Base-by-base conservation (phyloP, 2,329 filamentous ascomycete species). In the Penicillium thymicola region DNA sequence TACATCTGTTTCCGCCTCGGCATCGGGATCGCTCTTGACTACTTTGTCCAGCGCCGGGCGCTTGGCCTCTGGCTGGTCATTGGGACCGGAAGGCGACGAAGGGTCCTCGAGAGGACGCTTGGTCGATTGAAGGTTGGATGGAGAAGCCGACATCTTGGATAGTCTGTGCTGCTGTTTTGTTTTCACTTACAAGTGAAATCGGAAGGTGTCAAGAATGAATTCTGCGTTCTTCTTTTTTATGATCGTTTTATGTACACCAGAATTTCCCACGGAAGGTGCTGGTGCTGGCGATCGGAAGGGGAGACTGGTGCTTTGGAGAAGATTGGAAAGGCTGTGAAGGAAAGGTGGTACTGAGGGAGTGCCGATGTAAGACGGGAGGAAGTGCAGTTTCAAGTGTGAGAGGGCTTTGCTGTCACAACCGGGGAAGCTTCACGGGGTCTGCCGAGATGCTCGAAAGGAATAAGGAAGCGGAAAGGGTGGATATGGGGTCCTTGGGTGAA, bases 21-120 rank as follows among this genome's bases (percentile, higher is more conserved):
- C 59, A 13, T 81, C 86, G 54, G 67, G 58, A 10, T 81, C 86
- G 54, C 85, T 87, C 74, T 89, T 91, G 67, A 89, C 82, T 66
- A 92, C 82, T 81, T 97, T 99, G 78, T 97, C 93, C 61, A 99
- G 85, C 38, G 94, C 94, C 47, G 91, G 94, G 66, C 94, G 90
- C 81, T 99, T 99, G 61, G 94, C 94, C 67, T 99, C 94, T 52
- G 95, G 94, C 74, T 97, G 92, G 69, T 97, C 94, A 72, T 85
- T 91, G 38, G 89, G 88, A 61, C 89, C 89, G 32, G 92, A 96
- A 36, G 94, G 94, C 10, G 94, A 99, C 18, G 94, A 97, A 11
- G 93, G 89, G 72, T 97, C 94, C 81, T 99, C 94, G 64, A 99
- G 86, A 59, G 94, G 94, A 71, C 94, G 92, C 85, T 99, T 99